A percentile compares a stretch with the other conserved stretches of the same genome.
These are phyloP conservation scores for Aphanomyces cochlioides DNA, from an alignment of 352 stramenopile species.

Conservation along the genomic window DNA sequence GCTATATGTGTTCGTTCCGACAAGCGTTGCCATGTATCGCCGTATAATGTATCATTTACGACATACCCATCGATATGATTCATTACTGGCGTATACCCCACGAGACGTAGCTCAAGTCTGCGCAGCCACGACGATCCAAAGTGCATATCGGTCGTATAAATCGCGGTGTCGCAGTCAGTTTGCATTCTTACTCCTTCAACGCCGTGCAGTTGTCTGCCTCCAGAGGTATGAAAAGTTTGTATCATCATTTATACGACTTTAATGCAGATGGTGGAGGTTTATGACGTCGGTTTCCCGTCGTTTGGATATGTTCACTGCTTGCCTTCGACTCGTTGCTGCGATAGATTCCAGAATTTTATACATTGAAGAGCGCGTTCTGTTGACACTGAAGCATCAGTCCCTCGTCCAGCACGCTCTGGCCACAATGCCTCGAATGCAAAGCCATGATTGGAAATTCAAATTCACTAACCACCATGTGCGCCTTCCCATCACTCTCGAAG, in stretches of 20 bases:
- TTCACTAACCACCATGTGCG: constrained; percentile 10
- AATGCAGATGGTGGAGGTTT: constrained; percentile 26
- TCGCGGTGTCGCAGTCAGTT: neutral
- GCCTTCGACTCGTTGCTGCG: constrained; percentile 5
- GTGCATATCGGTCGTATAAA: constrained; percentile 13
- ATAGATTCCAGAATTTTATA: constrained; percentile 28
- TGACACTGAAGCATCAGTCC: neutral
- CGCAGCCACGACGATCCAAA: constrained; percentile 21
- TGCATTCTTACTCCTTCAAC: neutral
- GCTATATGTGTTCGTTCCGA: constrained; percentile 20
- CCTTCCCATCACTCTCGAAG: constrained; percentile 25
- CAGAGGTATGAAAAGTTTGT: constrained; percentile 4
- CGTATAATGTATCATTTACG: constrained; percentile 14
- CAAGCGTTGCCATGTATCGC: constrained; percentile 19
- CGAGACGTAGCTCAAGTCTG: neutral
- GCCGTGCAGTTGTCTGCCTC: constrained; percentile 16
- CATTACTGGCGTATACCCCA: neutral
- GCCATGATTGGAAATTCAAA: constrained; percentile 25
- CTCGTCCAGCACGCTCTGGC: neutral
- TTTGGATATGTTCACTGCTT: neutral
- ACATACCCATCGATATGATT: constrained; percentile 10
- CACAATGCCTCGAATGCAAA: neutral
- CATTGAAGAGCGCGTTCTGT: constrained; percentile 19
- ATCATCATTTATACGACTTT: too few relatives aligned
- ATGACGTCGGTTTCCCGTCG: neutral